These are phyloP conservation scores for Oryza rufipogon DNA, from an alignment of 176 grass and related monocot species.

Conservation along the genomic window DNA sequence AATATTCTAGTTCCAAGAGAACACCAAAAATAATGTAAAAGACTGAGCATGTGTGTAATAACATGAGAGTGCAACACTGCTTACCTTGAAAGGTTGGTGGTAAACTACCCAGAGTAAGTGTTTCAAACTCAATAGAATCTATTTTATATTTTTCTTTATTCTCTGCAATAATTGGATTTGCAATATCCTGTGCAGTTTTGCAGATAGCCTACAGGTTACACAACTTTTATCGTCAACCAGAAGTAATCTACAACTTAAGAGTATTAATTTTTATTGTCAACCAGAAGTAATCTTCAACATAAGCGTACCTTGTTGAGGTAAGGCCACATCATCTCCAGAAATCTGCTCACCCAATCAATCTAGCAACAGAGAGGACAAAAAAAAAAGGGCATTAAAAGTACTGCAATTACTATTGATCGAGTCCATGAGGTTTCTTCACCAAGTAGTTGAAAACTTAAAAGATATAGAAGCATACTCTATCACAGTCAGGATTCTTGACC, in stretches of 20 bases:
- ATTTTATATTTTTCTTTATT: constrained; percentile 90
- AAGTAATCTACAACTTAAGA: too few relatives aligned
- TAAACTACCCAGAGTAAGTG: constrained; percentile 81
- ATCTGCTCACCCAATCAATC: constrained; percentile 96
- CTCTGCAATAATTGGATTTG: constrained; percentile 86
- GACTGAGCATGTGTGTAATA: constrained; percentile 9
- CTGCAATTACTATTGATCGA: neutral
- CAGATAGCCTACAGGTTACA: constrained; percentile 68
- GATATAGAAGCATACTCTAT: constrained; percentile 60
- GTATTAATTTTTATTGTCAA: constrained; percentile 21
- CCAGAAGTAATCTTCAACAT: constrained; percentile 17
- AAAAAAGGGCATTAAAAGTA: constrained; percentile 25
- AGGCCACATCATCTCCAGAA: constrained; percentile 93
- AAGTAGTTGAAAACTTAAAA: constrained; percentile 12
- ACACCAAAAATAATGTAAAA: constrained; percentile 22
- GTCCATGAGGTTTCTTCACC: neutral
- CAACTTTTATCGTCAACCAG: neutral
- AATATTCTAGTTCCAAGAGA: constrained; percentile 22
- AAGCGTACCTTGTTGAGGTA: constrained; percentile 80
- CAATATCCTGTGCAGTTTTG: constrained; percentile 73
- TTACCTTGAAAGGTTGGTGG: constrained; percentile 96
- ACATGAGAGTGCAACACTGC: constrained; percentile 9
- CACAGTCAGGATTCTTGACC: constrained; percentile 95
- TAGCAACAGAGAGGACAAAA: constrained; percentile 39
- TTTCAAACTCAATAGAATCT: constrained; percentile 82